phyloP scores from a whole-genome alignment of 192 early-diverging fungal genomes.

The Radiomyces spectabilis region DNA sequence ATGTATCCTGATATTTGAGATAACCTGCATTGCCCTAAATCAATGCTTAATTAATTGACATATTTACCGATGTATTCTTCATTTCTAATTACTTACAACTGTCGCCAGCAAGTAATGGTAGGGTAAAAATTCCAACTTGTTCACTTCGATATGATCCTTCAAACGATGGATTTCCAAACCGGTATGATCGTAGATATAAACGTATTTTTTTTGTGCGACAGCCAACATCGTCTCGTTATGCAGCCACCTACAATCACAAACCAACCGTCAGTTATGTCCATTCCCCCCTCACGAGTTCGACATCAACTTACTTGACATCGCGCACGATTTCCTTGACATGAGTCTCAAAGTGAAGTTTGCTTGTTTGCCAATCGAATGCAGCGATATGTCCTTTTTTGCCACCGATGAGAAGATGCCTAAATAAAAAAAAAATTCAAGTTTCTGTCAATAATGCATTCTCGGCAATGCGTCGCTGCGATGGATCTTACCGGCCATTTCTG shows the following conservation, averaged over 20 bases:
- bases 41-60: not conserved
- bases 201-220: conserved; percentile 92
- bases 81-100: conserved; percentile 48
- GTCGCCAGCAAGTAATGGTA: conserved; percentile 88
- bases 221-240: conserved; percentile 94
- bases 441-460: too few relatives aligned
- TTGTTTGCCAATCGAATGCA: conserved; percentile 84
- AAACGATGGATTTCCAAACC: conserved; percentile 89
- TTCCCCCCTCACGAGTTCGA: not conserved
- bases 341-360: conserved; percentile 70
- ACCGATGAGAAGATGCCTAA: conserved; percentile 64
- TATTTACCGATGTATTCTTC: too few relatives aligned
- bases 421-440: too few relatives aligned
- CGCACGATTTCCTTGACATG: conserved; percentile 86
- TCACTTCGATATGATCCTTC: conserved; percentile 74
- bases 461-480: too few relatives aligned
- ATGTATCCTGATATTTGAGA: conserved; percentile 91
- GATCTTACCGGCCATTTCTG: conserved; percentile 77
- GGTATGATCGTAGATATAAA: conserved; percentile 88
- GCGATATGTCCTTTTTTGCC: conserved; percentile 84
- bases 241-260: conserved; percentile 58
- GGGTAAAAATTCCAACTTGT: conserved; percentile 82
- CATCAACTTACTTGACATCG: conserved; percentile 62
- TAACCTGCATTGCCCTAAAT: conserved; percentile 66
- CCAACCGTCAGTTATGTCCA: too few relatives aligned